These are phyloP conservation scores for Saccharomyces hybrid DNA, from an alignment of 1,139 yeast genomes.

Conservation along the genomic window DNA sequence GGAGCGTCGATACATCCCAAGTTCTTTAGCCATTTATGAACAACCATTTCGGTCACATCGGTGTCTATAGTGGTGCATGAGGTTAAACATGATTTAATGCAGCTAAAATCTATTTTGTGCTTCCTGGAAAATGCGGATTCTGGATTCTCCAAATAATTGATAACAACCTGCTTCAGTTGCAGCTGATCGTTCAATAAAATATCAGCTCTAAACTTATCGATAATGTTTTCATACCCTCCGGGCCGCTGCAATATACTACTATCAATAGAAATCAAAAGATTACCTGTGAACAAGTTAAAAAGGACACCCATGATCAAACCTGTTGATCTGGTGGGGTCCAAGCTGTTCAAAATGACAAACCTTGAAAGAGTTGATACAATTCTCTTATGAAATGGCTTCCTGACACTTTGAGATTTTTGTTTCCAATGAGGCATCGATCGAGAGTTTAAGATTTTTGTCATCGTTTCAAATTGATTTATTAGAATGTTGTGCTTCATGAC, in stretches of 20 bases:
- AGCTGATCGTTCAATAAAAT: conserved; percentile 78
- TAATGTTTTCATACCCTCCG: conserved; percentile 78
- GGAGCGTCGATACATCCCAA: conserved; percentile 75
- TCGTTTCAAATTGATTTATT: conserved; percentile 76
- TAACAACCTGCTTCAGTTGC: conserved; percentile 86
- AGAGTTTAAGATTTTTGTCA: conserved; percentile 61
- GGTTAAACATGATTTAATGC: conserved; percentile 82
- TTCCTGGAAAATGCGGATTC: conserved; percentile 76
- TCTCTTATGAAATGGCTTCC: conserved; percentile 33
- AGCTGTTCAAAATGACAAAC: conserved; percentile 54
- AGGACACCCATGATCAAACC: conserved; percentile 79
- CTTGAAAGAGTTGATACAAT: conserved; percentile 12
- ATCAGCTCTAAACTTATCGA: conserved; percentile 64
- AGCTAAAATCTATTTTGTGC: conserved; percentile 66
- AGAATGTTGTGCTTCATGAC: conserved; percentile 86
- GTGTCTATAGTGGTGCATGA: conserved; percentile 91
- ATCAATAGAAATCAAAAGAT: conserved; percentile 73
- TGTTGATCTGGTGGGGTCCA: conserved; percentile 81
- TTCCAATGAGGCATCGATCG: conserved; percentile 39
- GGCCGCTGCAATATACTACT: conserved; percentile 67
- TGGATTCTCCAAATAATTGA: conserved; percentile 88
- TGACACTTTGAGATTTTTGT: conserved; percentile 24
- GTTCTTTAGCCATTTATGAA: conserved; percentile 89
- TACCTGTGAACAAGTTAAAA: conserved; percentile 79
- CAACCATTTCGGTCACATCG: conserved; percentile 80